Conservation (phyloP, 1,139 yeast species). For the Suhomyces bribrorum region DNA sequence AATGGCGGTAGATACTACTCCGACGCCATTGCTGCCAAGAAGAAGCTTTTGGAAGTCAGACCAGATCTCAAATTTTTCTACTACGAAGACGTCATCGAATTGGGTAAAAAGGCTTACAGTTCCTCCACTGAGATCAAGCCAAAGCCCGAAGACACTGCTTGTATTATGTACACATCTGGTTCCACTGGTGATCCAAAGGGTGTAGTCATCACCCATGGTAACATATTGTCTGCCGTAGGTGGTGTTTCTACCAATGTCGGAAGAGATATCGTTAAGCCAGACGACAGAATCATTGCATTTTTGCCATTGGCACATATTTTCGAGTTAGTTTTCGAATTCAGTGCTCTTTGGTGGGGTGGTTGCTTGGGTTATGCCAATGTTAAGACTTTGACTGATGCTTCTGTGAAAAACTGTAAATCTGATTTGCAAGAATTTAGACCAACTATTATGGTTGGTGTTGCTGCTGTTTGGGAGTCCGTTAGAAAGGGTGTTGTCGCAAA, state of each 20-base stretch:
- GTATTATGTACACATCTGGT: conserved; percentile 98
- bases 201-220: conserved; percentile 78
- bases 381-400: conserved; percentile 82
- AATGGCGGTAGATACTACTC: conserved; percentile 57
- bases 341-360: conserved; percentile 86
- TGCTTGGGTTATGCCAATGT: conserved; percentile 88
- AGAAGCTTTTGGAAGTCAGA: conserved; percentile 58
- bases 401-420: conserved; percentile 82
- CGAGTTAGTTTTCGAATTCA: conserved; percentile 85
- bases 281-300: conserved; percentile 79
- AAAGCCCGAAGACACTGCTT: conserved; percentile 71
- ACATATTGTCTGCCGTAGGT: conserved; percentile 79
- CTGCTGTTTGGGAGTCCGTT: conserved; percentile 97
- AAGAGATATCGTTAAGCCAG: conserved; percentile 48
- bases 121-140: conserved; percentile 42
- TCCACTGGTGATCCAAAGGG: conserved; percentile 98
- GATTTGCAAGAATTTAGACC: conserved; percentile 89
- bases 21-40: conserved; percentile 58
- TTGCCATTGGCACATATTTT: conserved; percentile 96
- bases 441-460: conserved; percentile 96
- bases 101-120: conserved; percentile 54
- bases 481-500: conserved; percentile 88
- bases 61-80: conserved; percentile 77
- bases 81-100: conserved; percentile 61
- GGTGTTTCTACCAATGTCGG: conserved; percentile 74